phyloP scores from a whole-genome alignment of 306 rosid genomes.

The Corylus heterophylla region DNA sequence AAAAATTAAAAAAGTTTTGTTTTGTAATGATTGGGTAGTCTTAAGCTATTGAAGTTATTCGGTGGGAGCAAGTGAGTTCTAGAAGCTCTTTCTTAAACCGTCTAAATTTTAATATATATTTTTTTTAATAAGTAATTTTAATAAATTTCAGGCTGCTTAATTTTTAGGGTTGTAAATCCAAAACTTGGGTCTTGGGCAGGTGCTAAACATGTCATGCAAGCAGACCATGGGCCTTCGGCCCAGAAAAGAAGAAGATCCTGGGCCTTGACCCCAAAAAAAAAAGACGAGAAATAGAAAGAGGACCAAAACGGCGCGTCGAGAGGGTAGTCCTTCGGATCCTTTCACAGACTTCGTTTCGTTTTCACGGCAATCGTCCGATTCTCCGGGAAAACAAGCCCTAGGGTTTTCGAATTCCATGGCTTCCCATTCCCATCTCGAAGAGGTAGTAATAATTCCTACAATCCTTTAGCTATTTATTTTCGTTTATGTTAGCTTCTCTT shows the following conservation, averaged over 20 bases:
- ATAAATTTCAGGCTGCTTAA: no score
- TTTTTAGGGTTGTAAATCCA: no score
- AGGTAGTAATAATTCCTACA: slow-evolving; percentile 25
- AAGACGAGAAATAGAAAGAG: neutral
- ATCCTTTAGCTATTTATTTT: slow-evolving; percentile 1
- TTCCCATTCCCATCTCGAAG: slow-evolving; percentile 41
- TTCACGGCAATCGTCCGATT: neutral
- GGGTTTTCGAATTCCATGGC: slow-evolving; percentile 43
- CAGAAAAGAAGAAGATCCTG: neutral
- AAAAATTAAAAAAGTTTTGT: no score
- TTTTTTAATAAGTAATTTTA: no score
- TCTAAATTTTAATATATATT: no score
- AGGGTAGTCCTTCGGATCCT: neutral
- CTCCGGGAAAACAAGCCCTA: slow-evolving; percentile 1
- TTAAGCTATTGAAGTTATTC: no score
- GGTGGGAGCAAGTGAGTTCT: no score
- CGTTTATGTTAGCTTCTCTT: neutral
- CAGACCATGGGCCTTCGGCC: neutral
- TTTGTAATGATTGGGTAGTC: no score
- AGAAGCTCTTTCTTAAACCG: no score
- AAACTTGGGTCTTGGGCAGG: neutral
- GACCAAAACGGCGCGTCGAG: slow-evolving; percentile 1
- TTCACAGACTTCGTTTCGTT: neutral
- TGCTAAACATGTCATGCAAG: no score
- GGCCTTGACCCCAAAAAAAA: neutral